A percentile compares a stretch with the other conserved stretches of the same genome.
phyloP scores from a whole-genome alignment of 306 rosid genomes.

The Prunus salicina region DNA sequence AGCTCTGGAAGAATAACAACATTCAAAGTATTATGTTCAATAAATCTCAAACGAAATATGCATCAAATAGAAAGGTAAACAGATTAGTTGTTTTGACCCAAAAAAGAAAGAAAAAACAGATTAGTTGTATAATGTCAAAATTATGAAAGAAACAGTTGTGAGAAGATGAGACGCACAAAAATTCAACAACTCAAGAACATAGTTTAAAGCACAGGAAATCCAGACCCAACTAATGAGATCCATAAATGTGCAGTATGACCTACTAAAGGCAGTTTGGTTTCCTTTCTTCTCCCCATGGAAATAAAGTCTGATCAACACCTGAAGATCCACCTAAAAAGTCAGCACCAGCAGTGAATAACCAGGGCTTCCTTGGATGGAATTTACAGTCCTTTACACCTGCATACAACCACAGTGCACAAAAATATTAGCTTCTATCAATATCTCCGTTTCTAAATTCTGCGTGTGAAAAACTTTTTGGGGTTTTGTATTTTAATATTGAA shows the following conservation, averaged over 20 bases:
- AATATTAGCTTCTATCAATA: neutral
- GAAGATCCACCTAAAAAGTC: constrained; percentile 33
- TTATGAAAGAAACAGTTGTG: neutral
- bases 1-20: neutral
- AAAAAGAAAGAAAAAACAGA: too few species aligned
- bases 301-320: constrained; percentile 47
- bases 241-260: too few species aligned
- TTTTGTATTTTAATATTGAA: too few species aligned
- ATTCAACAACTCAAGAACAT: neutral
- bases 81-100: too few species aligned
- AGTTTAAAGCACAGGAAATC: neutral
- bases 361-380: constrained; percentile 84
- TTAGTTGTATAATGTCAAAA: neutral
- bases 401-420: constrained; percentile 13
- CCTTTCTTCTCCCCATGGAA: constrained; percentile 43
- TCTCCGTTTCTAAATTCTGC: too few species aligned
- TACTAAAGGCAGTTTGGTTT: neutral
- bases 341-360: constrained; percentile 85
- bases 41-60: neutral
- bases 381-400: constrained; percentile 86
- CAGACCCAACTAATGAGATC: neutral
- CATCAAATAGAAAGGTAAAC: neutral
- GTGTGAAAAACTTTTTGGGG: too few species aligned
- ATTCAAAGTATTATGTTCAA: neutral
- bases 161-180: neutral